phyloP scores from a whole-genome alignment of 495 filamentous ascomycete genomes.

The Penicillium angulare region DNA sequence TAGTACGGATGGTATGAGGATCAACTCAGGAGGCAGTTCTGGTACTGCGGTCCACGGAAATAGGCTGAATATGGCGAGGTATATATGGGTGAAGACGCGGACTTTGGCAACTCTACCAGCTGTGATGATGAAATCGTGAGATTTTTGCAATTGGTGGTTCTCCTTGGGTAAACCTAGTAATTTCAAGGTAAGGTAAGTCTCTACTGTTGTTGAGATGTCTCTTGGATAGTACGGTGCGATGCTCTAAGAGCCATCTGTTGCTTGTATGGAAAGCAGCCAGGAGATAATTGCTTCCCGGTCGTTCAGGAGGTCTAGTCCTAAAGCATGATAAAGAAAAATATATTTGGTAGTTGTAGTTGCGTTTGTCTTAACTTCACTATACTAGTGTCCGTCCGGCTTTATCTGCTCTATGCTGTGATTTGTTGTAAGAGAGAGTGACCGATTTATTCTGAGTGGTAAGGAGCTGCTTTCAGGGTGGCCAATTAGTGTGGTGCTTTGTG shows the following conservation, averaged over 20 bases:
- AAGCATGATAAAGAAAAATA: constrained; percentile 30
- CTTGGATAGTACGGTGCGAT: constrained; percentile 34
- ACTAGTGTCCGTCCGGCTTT: constrained; percentile 36
- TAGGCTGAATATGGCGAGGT: constrained; percentile 41
- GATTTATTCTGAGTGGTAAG: neutral
- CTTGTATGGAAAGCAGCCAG: constrained; percentile 26
- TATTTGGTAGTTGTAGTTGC: constrained; percentile 37
- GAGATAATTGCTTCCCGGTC: constrained; percentile 11
- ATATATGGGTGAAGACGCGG: constrained; percentile 37
- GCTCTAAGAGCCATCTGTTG: constrained; percentile 40
- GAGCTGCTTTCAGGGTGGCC: neutral
- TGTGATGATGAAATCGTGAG: constrained; percentile 25
- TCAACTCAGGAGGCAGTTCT: constrained; percentile 39
- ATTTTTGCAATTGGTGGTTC: constrained; percentile 24
- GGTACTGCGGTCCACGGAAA: constrained; percentile 42
- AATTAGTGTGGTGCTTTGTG: neutral
- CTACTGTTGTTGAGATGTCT: constrained; percentile 35
- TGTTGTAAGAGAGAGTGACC: constrained; percentile 1
- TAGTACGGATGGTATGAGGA: constrained; percentile 26
- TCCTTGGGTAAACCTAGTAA: constrained; percentile 26
- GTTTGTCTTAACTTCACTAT: constrained; percentile 32
- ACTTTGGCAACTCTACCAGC: constrained; percentile 38
- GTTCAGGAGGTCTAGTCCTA: constrained; percentile 18
- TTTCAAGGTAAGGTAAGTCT: constrained; percentile 43
- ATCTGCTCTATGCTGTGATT: neutral